Conservation (phyloP, 2,329 filamentous ascomycete genomes). For the Macrophomina tecta region DNA sequence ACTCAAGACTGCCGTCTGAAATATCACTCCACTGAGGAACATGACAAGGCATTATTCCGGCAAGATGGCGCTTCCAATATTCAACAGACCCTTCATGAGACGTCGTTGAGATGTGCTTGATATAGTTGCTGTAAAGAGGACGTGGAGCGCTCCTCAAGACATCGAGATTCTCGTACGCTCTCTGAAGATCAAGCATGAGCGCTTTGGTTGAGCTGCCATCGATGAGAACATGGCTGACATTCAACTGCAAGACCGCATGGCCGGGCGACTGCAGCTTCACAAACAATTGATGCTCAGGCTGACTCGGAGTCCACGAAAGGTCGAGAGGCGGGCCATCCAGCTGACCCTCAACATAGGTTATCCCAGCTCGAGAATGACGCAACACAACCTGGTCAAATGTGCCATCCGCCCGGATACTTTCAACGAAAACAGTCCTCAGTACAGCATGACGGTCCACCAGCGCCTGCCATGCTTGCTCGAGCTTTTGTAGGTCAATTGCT, state of each 20-base stretch:
- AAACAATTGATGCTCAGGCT: constrained; percentile 47
- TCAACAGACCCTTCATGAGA: neutral
- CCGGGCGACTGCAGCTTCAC: neutral
- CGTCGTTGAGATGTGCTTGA: constrained; percentile 38
- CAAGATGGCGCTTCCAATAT: constrained; percentile 49
- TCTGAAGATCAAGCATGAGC: constrained; percentile 53
- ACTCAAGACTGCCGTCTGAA: constrained; percentile 26
- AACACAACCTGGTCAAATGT: constrained; percentile 41
- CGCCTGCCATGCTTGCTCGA: constrained; percentile 43
- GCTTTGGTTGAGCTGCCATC: constrained; percentile 60
- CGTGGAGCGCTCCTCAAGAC: constrained; percentile 42
- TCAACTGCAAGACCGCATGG: constrained; percentile 42
- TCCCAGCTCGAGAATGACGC: neutral
- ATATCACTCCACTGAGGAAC: constrained; percentile 42
- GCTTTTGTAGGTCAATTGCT: constrained; percentile 34
- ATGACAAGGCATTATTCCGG: constrained; percentile 46
- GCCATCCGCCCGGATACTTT: constrained; percentile 41
- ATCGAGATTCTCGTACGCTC: constrained; percentile 51
- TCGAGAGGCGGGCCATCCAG: constrained; percentile 31
- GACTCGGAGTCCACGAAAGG: constrained; percentile 32
- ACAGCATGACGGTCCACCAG: constrained; percentile 43
- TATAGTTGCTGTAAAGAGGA: constrained; percentile 47
- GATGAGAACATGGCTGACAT: constrained; percentile 59
- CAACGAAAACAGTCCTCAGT: constrained; percentile 43
- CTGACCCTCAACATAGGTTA: constrained; percentile 34